Conservation (phyloP, 2,329 filamentous ascomycete species). For the Claviceps fusiformis region DNA sequence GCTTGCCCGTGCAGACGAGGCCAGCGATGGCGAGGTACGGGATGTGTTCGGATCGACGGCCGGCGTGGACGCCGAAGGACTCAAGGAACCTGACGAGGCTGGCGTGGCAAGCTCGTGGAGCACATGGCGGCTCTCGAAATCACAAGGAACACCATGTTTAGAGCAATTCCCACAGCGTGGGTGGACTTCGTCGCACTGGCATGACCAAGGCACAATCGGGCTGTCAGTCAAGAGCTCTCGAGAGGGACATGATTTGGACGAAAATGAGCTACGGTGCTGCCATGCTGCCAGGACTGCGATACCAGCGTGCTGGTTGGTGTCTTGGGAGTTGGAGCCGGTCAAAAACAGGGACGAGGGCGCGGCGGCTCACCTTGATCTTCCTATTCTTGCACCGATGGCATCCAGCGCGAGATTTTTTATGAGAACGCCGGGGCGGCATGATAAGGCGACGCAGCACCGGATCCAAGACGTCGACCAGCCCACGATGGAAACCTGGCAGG, state of each 20-base stretch:
- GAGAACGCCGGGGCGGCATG: constrained; percentile 53
- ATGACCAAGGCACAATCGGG: neutral
- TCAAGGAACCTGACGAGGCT: constrained; percentile 13
- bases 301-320: no score
- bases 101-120: constrained; percentile 29
- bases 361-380: constrained; percentile 49
- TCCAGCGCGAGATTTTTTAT: constrained; percentile 57
- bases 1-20: constrained; percentile 22
- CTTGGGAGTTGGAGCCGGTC: neutral
- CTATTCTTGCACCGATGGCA: constrained; percentile 52
- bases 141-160: constrained; percentile 53
- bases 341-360: neutral
- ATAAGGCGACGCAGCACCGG: constrained; percentile 13
- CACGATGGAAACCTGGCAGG: constrained; percentile 14
- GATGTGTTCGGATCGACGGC: neutral
- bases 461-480: constrained; percentile 9
- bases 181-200: constrained; percentile 51
- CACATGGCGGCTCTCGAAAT: constrained; percentile 43
- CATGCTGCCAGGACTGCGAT: no score
- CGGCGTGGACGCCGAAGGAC: constrained; percentile 8
- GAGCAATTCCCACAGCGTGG: constrained; percentile 52
- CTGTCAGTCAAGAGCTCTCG: no score
- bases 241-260: no score
- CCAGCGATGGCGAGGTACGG: constrained; percentile 11
- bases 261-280: neutral